Base-by-base conservation (phyloP, 345 rosid species). In the Eucalyptus tenuipes region DNA sequence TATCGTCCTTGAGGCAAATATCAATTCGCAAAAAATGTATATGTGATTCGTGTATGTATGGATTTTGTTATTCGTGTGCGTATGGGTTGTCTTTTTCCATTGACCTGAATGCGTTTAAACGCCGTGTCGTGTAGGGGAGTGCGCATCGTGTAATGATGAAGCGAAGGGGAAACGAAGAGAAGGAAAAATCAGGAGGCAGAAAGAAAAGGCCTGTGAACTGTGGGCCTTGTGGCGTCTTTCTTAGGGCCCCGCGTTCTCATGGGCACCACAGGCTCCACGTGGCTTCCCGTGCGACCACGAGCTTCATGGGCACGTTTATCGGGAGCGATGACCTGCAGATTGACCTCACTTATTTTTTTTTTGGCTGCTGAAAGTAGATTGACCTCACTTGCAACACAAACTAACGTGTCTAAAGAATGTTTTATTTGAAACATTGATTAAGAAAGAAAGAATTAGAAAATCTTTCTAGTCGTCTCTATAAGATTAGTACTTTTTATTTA, bases 151-250 rank as follows among this genome's bases (percentile, higher is more conserved):
- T 71, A 33, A 71, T 14, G 12, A 37, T 5, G 25, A 17, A 18
- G 25, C 1, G 81, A 18, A 71, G 6, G 44, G 81, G 25, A 37
- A 37, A 17, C 13, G 6, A 71, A 71, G 25, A 71, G 40, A 17
- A 18, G 45, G 25, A 37, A 71, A 71, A 71, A 33, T 18, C 27
- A 10, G 2, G 81, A 33, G 81, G 81, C 44, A 18, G 22, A 10
- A 0, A 5, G 81, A 5, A 68, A 33, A 33, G 79, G 79, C 37
- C 4, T 3, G 0, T 66, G 2, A 33, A n/a, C 18, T 64, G 2
- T n/a, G 37, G 71, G 71, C 37, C 37, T 29, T 15, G 75, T n/a
- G 75, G 75, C 3, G 2, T n/a, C 75, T 64, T 4, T 8, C 16
- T 13, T 12, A 11, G 37, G 17, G 75, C 5, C 33, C n/a, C 33